These are phyloP conservation scores for Vaccinium vitisidaea DNA, from an alignment of 148 eudicot species.

Conservation along the genomic window DNA sequence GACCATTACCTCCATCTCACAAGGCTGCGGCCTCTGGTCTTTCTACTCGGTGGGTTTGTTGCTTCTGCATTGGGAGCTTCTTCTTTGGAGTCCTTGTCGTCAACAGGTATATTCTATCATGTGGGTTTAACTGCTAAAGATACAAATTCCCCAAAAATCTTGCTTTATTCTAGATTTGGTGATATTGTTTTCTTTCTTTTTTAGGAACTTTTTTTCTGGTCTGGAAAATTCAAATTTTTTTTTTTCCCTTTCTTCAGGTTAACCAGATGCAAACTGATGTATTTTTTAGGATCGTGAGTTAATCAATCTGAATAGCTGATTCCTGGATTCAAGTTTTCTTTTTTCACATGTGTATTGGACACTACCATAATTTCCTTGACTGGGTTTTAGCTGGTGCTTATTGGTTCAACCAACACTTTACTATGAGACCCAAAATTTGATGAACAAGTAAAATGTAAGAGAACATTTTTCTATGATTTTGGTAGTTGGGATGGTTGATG, in stretches of 20 bases:
- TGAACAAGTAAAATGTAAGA: neutral
- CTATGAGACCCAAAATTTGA: neutral
- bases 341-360: neutral
- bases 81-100: slow-evolving; percentile 48
- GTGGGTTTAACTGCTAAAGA: neutral
- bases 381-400: slow-evolving; percentile 6
- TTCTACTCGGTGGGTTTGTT: slow-evolving; percentile 39
- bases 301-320: slow-evolving; percentile 10
- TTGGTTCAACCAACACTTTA: slow-evolving; percentile 5
- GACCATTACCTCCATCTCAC: slow-evolving; percentile 18
- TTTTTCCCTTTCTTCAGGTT: neutral
- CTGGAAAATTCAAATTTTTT: neutral
- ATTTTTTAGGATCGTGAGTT: neutral
- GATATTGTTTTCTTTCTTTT: neutral
- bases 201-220: neutral
- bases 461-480: neutral
- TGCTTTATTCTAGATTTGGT: slow-evolving; percentile 1
- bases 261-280: neutral
- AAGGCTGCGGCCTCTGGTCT: slow-evolving; percentile 39
- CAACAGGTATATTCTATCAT: slow-evolving; percentile 35
- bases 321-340: neutral
- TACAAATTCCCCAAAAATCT: neutral
- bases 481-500: slow-evolving; percentile 6
- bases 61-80: slow-evolving; percentile 54
- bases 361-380: neutral